These are phyloP conservation scores for Asterophora lycoperdoides DNA, from an alignment of 768 basidiomycete genomes.

Conservation along the genomic window DNA sequence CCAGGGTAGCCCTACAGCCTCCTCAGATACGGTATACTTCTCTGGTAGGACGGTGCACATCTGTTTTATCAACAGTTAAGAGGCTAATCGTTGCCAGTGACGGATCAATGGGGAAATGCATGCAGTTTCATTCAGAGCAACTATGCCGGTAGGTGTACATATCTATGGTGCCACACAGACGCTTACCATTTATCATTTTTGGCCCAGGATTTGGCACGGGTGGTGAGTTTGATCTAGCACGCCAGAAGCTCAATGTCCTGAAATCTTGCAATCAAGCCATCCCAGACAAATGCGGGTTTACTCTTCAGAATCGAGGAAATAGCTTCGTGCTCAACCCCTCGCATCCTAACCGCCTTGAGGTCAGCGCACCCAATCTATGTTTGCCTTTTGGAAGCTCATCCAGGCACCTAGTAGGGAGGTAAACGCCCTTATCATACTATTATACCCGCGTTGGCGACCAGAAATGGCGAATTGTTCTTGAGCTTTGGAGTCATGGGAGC, in stretches of 20 bases:
- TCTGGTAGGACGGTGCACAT: conserved; percentile 43
- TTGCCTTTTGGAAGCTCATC: neutral
- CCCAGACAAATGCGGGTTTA: conserved; percentile 94
- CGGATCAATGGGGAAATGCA: conserved; percentile 85
- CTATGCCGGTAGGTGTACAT: conserved; percentile 71
- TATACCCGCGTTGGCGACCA: conserved; percentile 83
- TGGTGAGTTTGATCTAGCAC: conserved; percentile 36
- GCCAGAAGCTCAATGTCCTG: neutral
- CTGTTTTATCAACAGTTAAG: neutral
- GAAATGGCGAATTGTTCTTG: conserved; percentile 77
- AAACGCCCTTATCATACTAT: conserved; percentile 92
- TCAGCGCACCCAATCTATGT: conserved; percentile 24
- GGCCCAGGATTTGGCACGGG: conserved; percentile 93
- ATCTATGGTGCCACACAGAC: neutral
- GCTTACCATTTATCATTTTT: conserved; percentile 3
- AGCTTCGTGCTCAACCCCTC: conserved; percentile 76
- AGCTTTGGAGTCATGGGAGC: conserved; percentile 92
- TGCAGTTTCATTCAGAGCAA: conserved; percentile 90
- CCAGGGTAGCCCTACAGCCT: conserved; percentile 79
- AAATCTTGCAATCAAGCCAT: conserved; percentile 51
- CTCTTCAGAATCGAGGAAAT: conserved; percentile 89
- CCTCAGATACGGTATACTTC: conserved; percentile 94
- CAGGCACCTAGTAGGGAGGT: conserved; percentile 45
- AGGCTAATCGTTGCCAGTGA: conserved; percentile 49
- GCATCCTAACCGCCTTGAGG: conserved; percentile 84